These are phyloP conservation scores for Tubosaeta brunneosetosa DNA, from an alignment of 768 basidiomycete species.

Conservation along the genomic window DNA sequence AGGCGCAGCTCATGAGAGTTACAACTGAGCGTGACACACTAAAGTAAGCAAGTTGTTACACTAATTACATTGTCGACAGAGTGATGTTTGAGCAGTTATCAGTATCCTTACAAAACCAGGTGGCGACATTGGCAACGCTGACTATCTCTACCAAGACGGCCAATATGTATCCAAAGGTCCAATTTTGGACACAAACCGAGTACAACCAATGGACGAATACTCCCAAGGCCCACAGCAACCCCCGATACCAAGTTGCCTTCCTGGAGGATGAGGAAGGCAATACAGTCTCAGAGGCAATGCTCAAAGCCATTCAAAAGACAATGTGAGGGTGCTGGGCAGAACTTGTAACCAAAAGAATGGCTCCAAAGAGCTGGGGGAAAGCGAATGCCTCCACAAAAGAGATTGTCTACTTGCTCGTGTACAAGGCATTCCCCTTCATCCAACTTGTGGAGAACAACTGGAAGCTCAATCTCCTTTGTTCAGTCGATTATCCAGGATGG, in stretches of 20 bases:
- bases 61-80: not conserved
- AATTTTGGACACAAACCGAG: not conserved
- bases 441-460: not conserved
- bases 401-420: not conserved
- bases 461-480: not conserved
- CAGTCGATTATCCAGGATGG: not conserved
- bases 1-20: not conserved
- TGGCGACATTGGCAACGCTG: not conserved
- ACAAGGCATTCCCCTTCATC: not conserved
- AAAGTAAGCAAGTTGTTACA: not conserved
- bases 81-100: not conserved
- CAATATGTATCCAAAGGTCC: not conserved
- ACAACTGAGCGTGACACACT: not conserved
- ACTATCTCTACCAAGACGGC: not conserved
- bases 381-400: not conserved
- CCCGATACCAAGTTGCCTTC: not conserved
- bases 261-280: not conserved
- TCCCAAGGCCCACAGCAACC: not conserved
- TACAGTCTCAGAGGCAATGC: not conserved
- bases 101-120: not conserved
- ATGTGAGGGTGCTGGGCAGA: not conserved
- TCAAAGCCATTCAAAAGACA: conserved; percentile 1
- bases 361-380: conserved; percentile 8
- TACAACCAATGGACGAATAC: not conserved
- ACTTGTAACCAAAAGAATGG: not conserved